A percentile compares a stretch with the other conserved stretches of the same genome.
These are phyloP conservation scores for Rhazya stricta DNA, from an alignment of 257 asterid genomes.

Conservation along the genomic window DNA sequence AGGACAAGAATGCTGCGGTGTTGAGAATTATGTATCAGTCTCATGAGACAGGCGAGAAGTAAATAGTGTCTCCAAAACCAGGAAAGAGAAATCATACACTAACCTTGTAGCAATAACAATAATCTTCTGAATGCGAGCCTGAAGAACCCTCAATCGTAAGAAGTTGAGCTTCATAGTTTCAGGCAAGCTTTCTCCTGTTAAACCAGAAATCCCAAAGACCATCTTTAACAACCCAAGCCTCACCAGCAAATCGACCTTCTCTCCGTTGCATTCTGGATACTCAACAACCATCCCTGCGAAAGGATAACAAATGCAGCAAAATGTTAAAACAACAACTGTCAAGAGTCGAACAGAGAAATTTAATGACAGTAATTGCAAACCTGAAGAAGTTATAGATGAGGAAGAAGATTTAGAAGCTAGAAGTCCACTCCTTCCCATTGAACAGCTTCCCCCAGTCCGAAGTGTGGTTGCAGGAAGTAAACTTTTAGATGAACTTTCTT, in stretches of 20 bases:
- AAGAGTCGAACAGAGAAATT: neutral
- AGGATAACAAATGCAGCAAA: neutral
- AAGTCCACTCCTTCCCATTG: slow-evolving; percentile 31
- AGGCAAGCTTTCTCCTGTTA: slow-evolving; percentile 68
- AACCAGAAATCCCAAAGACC: slow-evolving; percentile 62
- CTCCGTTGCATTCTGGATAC: slow-evolving; percentile 71
- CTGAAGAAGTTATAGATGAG: slow-evolving; percentile 35
- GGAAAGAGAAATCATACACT: neutral
- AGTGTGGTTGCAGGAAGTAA: slow-evolving; percentile 66
- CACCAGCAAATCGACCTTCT: slow-evolving; percentile 63
- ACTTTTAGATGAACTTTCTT: slow-evolving; percentile 28
- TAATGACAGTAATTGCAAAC: slow-evolving; percentile 20
- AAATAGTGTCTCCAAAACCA: neutral
- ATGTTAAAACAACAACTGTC: neutral
- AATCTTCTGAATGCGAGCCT: slow-evolving; percentile 81
- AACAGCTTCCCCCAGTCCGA: slow-evolving; percentile 70
- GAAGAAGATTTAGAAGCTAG: slow-evolving; percentile 35
- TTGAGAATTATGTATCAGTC: slow-evolving; percentile 3
- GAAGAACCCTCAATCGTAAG: slow-evolving; percentile 59
- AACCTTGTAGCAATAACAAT: slow-evolving; percentile 89
- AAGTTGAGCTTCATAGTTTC: slow-evolving; percentile 90
- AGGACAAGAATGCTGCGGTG: slow-evolving; percentile 57
- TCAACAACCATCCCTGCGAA: slow-evolving; percentile 38
- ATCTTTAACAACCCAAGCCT: slow-evolving; percentile 79
- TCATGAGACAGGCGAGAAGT: neutral